Percentiles rank a stretch among this genome's conserved stretches.
Evolutionary conservation across 345 rosid genomes (phyloP).

Genomic region (Populus simonii): DNA sequence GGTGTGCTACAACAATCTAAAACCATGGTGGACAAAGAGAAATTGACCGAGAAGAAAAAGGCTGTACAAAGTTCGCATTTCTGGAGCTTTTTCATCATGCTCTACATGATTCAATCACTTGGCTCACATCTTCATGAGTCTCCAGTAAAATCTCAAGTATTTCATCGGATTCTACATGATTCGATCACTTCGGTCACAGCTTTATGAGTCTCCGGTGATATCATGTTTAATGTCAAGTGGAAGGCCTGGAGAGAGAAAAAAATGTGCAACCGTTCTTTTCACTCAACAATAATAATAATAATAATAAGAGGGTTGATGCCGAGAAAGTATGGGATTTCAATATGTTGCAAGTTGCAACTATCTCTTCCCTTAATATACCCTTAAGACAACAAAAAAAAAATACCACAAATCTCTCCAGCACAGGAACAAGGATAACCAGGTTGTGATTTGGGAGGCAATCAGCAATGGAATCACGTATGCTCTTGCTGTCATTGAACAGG

Average conservation of each 20-base stretch:
- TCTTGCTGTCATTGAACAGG: conserved; percentile 49
- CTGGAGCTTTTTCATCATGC: conserved; percentile 31
- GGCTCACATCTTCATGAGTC: conserved; percentile 77
- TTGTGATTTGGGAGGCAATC: conserved; percentile 68
- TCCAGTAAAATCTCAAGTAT: conserved; percentile 64
- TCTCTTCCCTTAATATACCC: conserved; percentile 7
- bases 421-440: conserved; percentile 74
- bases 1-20: conserved; percentile 19
- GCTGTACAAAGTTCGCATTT: conserved; percentile 51
- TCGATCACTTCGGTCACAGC: conserved; percentile 89
- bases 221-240: conserved; percentile 85
- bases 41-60: conserved; percentile 19
- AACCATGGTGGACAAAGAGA: conserved; percentile 16
- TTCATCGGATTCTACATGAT: conserved; percentile 63
- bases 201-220: conserved; percentile 87
- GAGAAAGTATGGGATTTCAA: background rate
- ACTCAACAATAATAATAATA: background rate
- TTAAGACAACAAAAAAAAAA: conserved; percentile 15
- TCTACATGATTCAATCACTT: conserved; percentile 85
- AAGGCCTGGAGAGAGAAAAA: conserved; percentile 54
- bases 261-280: no score
- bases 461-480: conserved; percentile 70
- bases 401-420: conserved; percentile 98
- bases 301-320: background rate
- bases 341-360: background rate